These are phyloP conservation scores for Phytophthora meadii DNA, from an alignment of 352 stramenopile genomes.

Conservation along the genomic window DNA sequence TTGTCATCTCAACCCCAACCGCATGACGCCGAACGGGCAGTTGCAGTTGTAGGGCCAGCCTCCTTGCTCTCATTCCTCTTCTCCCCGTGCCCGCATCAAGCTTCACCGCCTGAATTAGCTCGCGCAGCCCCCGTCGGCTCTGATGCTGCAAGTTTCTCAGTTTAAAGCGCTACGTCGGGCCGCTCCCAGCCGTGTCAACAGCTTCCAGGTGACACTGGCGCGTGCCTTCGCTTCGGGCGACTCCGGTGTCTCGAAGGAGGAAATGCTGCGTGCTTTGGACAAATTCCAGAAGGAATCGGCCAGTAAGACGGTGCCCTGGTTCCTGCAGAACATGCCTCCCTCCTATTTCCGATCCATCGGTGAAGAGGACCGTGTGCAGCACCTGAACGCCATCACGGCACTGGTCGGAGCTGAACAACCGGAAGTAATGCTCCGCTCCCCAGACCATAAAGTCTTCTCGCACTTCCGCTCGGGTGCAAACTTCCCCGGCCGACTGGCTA, in stretches of 20 bases:
- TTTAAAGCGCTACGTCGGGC: constrained; percentile 22
- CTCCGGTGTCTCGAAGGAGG: constrained; percentile 35
- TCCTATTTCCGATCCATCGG: constrained; percentile 90
- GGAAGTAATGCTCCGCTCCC: constrained; percentile 84
- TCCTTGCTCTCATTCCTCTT: constrained; percentile 12
- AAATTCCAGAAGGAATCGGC: constrained; percentile 75
- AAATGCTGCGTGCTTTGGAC: constrained; percentile 63
- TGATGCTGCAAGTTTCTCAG: constrained; percentile 33
- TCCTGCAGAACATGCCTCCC: constrained; percentile 89
- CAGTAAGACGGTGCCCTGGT: constrained; percentile 87
- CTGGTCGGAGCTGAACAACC: constrained; percentile 78
- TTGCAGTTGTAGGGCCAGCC: constrained; percentile 11
- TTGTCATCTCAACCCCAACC: constrained; percentile 7
- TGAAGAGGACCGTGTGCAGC: constrained; percentile 85
- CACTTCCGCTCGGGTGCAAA: constrained; percentile 85
- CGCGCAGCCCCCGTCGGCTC: background rate
- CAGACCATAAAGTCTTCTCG: constrained; percentile 79
- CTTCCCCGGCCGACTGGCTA: constrained; percentile 74
- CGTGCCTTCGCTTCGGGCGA: constrained; percentile 30
- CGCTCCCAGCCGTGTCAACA: background rate
- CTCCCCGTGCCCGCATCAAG: constrained; percentile 15
- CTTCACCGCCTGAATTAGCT: background rate
- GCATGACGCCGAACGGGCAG: constrained; percentile 5
- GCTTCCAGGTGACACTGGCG: constrained; percentile 7
- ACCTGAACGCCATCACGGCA: constrained; percentile 90